Evolutionary conservation across 768 basidiomycete genomes (phyloP).

Genomic region (Leccinellum rugosiceps): DNA sequence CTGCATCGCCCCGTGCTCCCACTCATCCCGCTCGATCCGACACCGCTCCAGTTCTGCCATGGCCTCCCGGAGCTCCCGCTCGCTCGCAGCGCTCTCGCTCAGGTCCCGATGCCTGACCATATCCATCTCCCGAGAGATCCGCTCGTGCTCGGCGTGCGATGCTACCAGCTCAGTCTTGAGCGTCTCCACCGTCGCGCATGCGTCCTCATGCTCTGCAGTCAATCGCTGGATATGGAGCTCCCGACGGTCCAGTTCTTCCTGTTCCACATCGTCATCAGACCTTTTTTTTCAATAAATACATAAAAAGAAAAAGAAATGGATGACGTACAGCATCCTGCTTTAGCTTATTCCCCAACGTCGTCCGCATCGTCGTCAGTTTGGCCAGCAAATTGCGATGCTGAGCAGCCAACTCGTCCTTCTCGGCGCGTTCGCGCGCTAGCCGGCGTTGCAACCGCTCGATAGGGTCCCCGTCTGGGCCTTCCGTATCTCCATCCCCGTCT

Average conservation of each 20-base stretch:
- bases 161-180: conserved; percentile 76
- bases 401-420: conserved; percentile 82
- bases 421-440: conserved; percentile 70
- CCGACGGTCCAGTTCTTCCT: conserved; percentile 98
- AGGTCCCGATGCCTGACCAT: conserved; percentile 59
- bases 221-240: conserved; percentile 82
- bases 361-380: conserved; percentile 91
- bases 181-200: conserved; percentile 67
- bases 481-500: conserved; percentile 18
- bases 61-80: conserved; percentile 76
- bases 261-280: conserved; percentile 12
- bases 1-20: conserved; percentile 56
- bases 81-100: conserved; percentile 67
- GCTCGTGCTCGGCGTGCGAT: conserved; percentile 73
- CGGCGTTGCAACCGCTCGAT: conserved; percentile 65
- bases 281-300: too few species aligned
- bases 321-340: conserved; percentile 89
- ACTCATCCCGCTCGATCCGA: conserved; percentile 77
- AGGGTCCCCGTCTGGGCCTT: conserved; percentile 44
- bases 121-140: conserved; percentile 67
- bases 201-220: conserved; percentile 72
- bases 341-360: conserved; percentile 89
- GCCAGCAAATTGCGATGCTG: conserved; percentile 86
- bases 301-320: neutral
- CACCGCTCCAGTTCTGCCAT: conserved; percentile 86